phyloP scores from a whole-genome alignment of 2,329 filamentous ascomycete genomes.

The Apiospora phragmitis region DNA sequence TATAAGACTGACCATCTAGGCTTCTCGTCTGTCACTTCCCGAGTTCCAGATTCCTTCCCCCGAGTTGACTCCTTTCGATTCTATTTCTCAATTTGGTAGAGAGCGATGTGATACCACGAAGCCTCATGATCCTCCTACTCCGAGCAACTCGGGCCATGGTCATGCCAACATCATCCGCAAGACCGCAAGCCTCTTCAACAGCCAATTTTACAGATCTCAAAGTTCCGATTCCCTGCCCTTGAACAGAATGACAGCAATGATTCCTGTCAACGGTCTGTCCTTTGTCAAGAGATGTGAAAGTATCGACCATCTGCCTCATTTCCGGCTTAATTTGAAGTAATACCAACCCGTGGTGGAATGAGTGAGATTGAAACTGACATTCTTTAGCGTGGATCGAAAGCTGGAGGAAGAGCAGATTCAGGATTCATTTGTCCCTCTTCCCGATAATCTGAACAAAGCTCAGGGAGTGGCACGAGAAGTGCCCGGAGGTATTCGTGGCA shows the following conservation, averaged over 20 bases:
- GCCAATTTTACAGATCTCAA: not conserved
- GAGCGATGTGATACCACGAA: not conserved
- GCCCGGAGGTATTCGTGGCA: not conserved
- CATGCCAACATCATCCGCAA: not conserved
- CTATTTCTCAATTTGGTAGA: not conserved
- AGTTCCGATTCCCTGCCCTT: not conserved
- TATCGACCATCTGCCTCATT: not conserved
- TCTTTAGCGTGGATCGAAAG: not conserved
- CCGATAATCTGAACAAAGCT: not conserved
- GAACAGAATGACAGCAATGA: not conserved
- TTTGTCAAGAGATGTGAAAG: not conserved
- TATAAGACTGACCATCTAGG: not conserved
- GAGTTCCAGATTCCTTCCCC: not conserved
- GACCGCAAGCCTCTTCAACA: not conserved
- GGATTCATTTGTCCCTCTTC: not conserved
- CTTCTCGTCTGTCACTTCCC: not conserved
- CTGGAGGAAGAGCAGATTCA: not conserved
- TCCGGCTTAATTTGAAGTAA: not conserved
- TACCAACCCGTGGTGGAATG: not conserved
- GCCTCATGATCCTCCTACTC: not conserved
- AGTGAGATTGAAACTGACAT: not conserved
- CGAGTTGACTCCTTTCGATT: not conserved
- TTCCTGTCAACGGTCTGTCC: not conserved
- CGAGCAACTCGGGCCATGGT: not conserved
- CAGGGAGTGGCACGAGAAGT: not conserved